Conservation (phyloP, 345 rosid species). For the Eucalyptus viminalis region DNA sequence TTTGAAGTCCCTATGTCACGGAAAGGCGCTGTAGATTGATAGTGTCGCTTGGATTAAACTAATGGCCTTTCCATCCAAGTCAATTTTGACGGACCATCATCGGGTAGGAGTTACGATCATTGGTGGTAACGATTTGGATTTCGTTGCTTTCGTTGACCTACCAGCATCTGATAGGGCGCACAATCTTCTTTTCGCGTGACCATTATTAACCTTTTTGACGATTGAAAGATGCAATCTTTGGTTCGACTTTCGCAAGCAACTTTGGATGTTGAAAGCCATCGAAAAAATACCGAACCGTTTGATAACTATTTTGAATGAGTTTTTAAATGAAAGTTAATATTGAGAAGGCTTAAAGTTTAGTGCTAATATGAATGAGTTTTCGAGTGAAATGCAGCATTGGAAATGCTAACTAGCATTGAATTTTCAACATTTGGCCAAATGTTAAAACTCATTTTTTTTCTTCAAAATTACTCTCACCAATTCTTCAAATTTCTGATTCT, state of each 20-base stretch:
- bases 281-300: fast-evolving
- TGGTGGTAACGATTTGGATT: not conserved
- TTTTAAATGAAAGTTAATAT: too few species aligned
- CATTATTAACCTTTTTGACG: not conserved
- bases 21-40: too few species aligned
- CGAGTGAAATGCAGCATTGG: too few species aligned
- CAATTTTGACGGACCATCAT: not conserved
- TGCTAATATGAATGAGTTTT: too few species aligned
- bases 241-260: not conserved
- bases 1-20: too few species aligned
- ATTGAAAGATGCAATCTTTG: not conserved
- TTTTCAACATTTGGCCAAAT: too few species aligned
- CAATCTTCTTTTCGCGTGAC: too few species aligned
- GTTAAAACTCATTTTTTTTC: too few species aligned
- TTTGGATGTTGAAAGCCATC: fast-evolving
- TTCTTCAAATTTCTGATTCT: fast-evolving
- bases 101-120: not conserved
- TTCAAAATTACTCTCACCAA: fast-evolving
- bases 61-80: not conserved
- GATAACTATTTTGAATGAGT: too few species aligned
- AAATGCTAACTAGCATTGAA: fast-evolving
- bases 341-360: fast-evolving
- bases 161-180: too few species aligned
- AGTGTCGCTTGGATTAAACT: too few species aligned
- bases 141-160: not conserved